Base-by-base conservation (phyloP, 2,329 filamentous ascomycete species). In the Verticillium dahliae region DNA sequence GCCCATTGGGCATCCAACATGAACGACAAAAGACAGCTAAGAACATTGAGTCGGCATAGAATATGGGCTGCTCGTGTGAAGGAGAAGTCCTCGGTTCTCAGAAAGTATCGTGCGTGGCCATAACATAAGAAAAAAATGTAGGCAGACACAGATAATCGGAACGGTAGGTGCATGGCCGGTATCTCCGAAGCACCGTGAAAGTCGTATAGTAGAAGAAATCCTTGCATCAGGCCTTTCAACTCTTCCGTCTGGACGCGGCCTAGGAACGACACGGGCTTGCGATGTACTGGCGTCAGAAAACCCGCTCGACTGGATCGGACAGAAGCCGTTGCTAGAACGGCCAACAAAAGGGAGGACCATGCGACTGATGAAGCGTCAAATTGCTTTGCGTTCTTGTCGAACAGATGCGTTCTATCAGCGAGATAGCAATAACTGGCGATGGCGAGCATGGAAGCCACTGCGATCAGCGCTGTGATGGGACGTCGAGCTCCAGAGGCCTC, bases 161-260 rank as follows among this genome's bases (percentile, higher is more conserved):
- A 73, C 59, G 84, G 72, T 66, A 84, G 78, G 71, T 86, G 85
- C 37, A 85, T 77, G 68, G 79, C 79, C 4, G 84, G 70, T 2
- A 74, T 69, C 63, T 75, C 75, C 6, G 79, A 82, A 13, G 64
- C 64, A 22, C 81, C 78, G 38, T 83, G 82, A 70, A 85, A 88
- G 63, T 86, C 81, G 67, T 86, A 88, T 13, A 85, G 73, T 4
- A 80, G 67, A 56, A 80, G 73, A 18, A 80, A 71, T 14, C 78
- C 76, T 65, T 88, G 85, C 82, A 89, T 85, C 78, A 84, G 82
- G 2, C 87, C 87, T 72, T 88, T 89, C 80, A 85, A 87, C 69
- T 89, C 87, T 63, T 88, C 80, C 0, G 82, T 84, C 65, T 88
- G 83, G 56, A 81, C 76, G 58, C 85, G 77, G 0, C 81, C 77